Evolutionary conservation across 2,329 filamentous ascomycete species (phyloP).

Genomic region (Colletotrichum sp.): DNA sequence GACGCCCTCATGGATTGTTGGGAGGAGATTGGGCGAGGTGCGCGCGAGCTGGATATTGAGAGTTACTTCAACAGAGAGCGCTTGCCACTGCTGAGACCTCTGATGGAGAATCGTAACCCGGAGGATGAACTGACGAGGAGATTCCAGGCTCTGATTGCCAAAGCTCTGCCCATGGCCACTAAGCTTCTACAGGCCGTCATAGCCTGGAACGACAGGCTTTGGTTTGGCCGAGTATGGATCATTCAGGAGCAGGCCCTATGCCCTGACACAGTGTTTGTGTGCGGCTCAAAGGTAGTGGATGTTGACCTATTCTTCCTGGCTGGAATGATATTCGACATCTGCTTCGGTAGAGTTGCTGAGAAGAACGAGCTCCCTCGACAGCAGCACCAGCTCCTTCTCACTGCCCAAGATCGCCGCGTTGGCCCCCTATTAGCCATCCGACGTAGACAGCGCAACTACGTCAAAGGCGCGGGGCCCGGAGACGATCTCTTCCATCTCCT

Average conservation of each 20-base stretch:
- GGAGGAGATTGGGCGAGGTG: slow-evolving; percentile 29
- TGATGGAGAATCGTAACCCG: neutral
- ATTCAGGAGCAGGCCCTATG: slow-evolving; percentile 33
- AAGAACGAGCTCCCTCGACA: neutral
- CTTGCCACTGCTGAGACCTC: neutral
- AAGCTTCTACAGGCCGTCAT: neutral
- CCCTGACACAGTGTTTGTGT: slow-evolving; percentile 26
- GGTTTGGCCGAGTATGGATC: slow-evolving; percentile 33
- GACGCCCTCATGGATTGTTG: slow-evolving; percentile 20
- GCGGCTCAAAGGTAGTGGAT: slow-evolving; percentile 28
- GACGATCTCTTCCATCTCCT: slow-evolving; percentile 22
- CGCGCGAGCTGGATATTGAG: slow-evolving; percentile 25
- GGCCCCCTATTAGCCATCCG: neutral
- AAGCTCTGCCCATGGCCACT: neutral
- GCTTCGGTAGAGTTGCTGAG: neutral
- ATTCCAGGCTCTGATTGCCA: neutral
- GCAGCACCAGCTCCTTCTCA: neutral
- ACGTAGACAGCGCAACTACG: neutral
- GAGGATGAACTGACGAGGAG: slow-evolving; percentile 25
- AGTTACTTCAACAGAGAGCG: slow-evolving; percentile 1
- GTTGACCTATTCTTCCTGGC: slow-evolving; percentile 29
- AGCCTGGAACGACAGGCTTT: slow-evolving; percentile 20
- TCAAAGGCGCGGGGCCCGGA: slow-evolving; percentile 21
- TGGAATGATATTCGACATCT: slow-evolving; percentile 21
- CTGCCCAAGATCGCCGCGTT: neutral